These are phyloP conservation scores for Bipolaris zeicola DNA, from an alignment of 2,329 filamentous ascomycete genomes.

Conservation along the genomic window DNA sequence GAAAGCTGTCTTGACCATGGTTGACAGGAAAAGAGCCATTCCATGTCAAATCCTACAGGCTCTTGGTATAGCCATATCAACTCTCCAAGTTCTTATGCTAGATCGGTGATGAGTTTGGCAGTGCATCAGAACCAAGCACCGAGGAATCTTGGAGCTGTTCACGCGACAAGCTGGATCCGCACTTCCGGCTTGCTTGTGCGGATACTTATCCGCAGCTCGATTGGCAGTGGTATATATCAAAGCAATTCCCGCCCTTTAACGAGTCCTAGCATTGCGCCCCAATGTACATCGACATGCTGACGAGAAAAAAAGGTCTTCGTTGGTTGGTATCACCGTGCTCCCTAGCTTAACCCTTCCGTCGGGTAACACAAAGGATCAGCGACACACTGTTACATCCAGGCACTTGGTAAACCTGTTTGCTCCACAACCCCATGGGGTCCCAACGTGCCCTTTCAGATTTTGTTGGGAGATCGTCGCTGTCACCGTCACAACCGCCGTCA, in stretches of 20 bases:
- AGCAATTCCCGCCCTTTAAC: neutral
- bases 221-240: neutral
- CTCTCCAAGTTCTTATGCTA: neutral
- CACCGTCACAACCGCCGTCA: neutral
- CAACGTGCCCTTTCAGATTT: neutral
- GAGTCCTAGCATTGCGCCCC: neutral
- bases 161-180: neutral
- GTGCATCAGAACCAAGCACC: neutral
- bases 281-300: neutral
- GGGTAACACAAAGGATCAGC: neutral
- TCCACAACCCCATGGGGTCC: conserved; percentile 23
- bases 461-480: neutral
- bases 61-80: neutral
- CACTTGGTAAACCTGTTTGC: conserved; percentile 14
- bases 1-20: neutral
- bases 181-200: neutral
- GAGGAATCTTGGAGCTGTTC: neutral
- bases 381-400: conserved; percentile 13
- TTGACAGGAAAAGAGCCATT: neutral
- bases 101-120: neutral
- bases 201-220: conserved; percentile 6
- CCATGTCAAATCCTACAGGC: too few species aligned
- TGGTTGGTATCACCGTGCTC: neutral
- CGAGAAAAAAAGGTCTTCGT: neutral
- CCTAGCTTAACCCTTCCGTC: neutral